A percentile compares a stretch with the other conserved stretches of the same genome.
phyloP scores from a whole-genome alignment of 1,139 yeast genomes.

The Tardiomyces digboiensis region DNA sequence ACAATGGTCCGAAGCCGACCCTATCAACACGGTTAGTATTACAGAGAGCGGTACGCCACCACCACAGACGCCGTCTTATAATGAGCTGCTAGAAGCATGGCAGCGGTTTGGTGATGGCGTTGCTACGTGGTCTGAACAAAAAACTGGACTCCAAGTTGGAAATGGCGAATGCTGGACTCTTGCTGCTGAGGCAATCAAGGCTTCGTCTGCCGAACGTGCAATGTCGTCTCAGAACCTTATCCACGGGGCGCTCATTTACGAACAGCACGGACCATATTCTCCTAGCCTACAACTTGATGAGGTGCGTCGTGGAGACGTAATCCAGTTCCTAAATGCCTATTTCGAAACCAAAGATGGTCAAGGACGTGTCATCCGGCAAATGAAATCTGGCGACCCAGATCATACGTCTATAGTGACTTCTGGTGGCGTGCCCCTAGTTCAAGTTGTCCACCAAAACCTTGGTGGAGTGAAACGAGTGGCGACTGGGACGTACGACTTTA shows the following conservation, averaged over 20 bases:
- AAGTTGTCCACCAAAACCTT: constrained; percentile 17
- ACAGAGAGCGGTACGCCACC: constrained; percentile 37
- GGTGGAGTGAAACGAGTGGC: constrained; percentile 8
- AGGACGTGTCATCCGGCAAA: constrained; percentile 7
- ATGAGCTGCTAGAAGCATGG: constrained; percentile 25
- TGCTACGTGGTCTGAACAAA: constrained; percentile 55
- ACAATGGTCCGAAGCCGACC: constrained; percentile 32
- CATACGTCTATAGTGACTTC: constrained; percentile 54
- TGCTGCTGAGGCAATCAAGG: constrained; percentile 51
- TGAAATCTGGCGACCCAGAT: constrained; percentile 44
- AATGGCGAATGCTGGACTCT: constrained; percentile 74
- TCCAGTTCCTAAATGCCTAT: constrained; percentile 36
- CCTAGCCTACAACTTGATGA: constrained; percentile 8
- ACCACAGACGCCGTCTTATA: constrained; percentile 37
- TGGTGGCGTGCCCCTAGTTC: neutral
- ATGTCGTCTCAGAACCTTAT: constrained; percentile 43
- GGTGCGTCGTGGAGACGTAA: constrained; percentile 36
- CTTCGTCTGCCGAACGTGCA: constrained; percentile 56
- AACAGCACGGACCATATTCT: constrained; percentile 24
- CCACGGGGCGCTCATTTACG: constrained; percentile 51
- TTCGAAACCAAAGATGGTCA: constrained; percentile 27
- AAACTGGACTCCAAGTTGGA: constrained; percentile 46
- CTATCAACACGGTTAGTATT: constrained; percentile 23
- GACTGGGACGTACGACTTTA: constrained; percentile 36
- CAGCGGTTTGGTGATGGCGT: constrained; percentile 34